phyloP scores from a whole-genome alignment of 768 basidiomycete species.

The Trametes sanguinea region DNA sequence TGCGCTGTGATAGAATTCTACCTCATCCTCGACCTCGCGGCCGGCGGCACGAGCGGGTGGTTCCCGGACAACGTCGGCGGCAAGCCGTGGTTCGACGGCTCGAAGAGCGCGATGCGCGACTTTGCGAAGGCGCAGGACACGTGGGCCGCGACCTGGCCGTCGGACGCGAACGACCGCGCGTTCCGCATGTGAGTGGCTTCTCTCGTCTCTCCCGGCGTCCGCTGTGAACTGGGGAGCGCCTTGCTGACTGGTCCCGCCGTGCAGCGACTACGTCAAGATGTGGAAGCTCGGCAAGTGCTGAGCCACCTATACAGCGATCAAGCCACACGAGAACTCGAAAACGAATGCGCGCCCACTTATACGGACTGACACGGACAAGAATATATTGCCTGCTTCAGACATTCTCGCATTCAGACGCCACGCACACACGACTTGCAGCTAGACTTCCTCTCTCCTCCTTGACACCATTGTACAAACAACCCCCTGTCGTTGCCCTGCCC shows the following conservation, averaged over 20 bases:
- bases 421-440: constrained; percentile 11
- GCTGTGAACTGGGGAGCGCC: neutral
- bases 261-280: constrained; percentile 40
- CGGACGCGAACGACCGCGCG: constrained; percentile 57
- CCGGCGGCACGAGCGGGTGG: constrained; percentile 77
- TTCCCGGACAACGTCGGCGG: constrained; percentile 63
- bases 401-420: constrained; percentile 2
- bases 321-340: neutral
- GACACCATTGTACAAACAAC: neutral
- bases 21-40: constrained; percentile 77
- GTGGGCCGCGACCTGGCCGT: constrained; percentile 81
- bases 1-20: constrained; percentile 61
- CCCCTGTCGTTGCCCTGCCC: neutral
- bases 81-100: constrained; percentile 67
- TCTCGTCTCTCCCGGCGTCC: neutral
- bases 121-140: constrained; percentile 60
- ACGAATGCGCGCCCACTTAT: neutral
- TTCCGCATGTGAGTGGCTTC: constrained; percentile 59
- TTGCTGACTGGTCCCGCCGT: neutral
- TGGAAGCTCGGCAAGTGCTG: constrained; percentile 34
- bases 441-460: neutral
- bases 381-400: neutral
- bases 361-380: constrained; percentile 14
- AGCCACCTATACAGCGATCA: neutral
- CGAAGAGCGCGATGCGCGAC: constrained; percentile 66